Evolutionary conservation across 495 filamentous ascomycete genomes (phyloP).

Genomic region (Bathelium albidoporum): DNA sequence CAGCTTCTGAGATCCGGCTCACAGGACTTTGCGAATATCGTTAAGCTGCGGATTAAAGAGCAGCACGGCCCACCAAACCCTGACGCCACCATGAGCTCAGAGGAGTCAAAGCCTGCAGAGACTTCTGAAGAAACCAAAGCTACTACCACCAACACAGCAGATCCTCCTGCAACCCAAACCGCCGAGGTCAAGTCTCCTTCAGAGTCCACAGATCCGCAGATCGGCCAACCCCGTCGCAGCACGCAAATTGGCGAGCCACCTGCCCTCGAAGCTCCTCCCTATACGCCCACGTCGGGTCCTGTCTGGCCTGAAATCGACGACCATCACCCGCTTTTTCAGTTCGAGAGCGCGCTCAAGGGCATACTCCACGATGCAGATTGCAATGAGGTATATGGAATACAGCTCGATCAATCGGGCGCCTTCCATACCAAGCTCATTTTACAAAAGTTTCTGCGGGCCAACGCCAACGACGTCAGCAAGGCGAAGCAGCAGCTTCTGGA

Average conservation of each 20-base stretch:
- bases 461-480: slow-evolving; percentile 58
- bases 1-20: too few relatives aligned
- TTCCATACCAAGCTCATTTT: slow-evolving; percentile 47
- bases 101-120: neutral
- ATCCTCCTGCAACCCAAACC: neutral
- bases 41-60: neutral
- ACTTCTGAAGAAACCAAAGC: neutral
- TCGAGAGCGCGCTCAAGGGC: slow-evolving; percentile 20
- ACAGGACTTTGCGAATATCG: too few relatives aligned
- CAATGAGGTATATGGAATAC: slow-evolving; percentile 71
- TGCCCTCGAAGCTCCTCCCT: neutral
- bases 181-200: neutral
- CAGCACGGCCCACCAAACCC: neutral
- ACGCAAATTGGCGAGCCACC: neutral
- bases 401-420: slow-evolving; percentile 30
- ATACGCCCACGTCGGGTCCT: neutral
- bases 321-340: slow-evolving; percentile 22
- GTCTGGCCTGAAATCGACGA: slow-evolving; percentile 2
- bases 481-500: slow-evolving; percentile 66
- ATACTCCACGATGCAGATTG: slow-evolving; percentile 44
- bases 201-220: neutral
- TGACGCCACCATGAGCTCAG: neutral
- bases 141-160: neutral
- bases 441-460: slow-evolving; percentile 87
- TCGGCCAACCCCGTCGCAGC: neutral